Base-by-base conservation (phyloP, 768 basidiomycete species). In the Naganishia vaughanmartiniae region DNA sequence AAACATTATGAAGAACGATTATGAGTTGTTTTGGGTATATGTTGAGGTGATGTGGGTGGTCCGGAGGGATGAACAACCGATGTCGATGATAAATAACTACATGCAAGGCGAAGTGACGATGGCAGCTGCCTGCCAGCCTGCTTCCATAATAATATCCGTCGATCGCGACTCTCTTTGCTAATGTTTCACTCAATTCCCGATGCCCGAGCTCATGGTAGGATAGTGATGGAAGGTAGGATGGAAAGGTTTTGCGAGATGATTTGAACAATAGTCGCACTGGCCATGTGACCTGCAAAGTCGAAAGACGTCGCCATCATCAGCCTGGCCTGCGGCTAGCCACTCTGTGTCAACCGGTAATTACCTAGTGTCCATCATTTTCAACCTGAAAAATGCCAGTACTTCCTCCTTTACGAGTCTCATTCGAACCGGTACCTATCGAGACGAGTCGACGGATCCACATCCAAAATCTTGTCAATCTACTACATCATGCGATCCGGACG, bases 391-490 rank as follows among this genome's bases (percentile, higher is more conserved):
- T 63, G 60, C 60, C 60, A 15, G 12, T 34, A 26, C 60, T 63
- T 1, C 60, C 60, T 17, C 60, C 60, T 28, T 19, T 63, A 26
- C 60, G 42, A 45, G 60, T 63, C 2, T 63, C 60, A 3, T 63
- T 63, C 30, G 60, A 63, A 15, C 60, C 60, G 14, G 39, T 63
- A 4, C 60, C 39, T 26, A 63, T 72, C 6, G 17, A 39, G 21
- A 72, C 71, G 0, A 68, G 53, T 48, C 66, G 80, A n/a, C 71
- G 73, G 33, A 74, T 73, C 54, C 75, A 77, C 63, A 78, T 81
- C 21, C 80, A 81, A 51, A 80, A 81, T 67, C 67, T 80, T 34
- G 69, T 74, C 10, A 73, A 78, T 55, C 67, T 78, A 1, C 72
- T 81, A 14, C 77, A 81, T 56, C 71, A 69, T 31, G 76, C 78